These are phyloP conservation scores for Schoenoplectus tabernaemontani DNA, from an alignment of 202 grass and related monocot genomes.

Conservation along the genomic window DNA sequence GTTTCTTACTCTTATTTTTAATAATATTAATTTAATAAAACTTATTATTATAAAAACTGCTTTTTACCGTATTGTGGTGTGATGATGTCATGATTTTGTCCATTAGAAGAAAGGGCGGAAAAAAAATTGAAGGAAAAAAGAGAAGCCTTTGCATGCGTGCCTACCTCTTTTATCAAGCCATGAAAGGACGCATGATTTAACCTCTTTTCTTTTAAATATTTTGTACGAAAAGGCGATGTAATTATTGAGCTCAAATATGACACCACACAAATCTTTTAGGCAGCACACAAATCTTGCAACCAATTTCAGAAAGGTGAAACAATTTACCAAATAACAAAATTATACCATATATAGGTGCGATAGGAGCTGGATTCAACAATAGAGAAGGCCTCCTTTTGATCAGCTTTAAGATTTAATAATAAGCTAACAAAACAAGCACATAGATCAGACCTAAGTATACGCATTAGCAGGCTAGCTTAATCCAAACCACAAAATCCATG, in stretches of 20 bases:
- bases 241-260: not conserved
- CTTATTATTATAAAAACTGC: too few relatives aligned
- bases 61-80: too few relatives aligned
- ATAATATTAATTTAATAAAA: too few relatives aligned
- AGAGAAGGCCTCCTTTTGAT: not conserved
- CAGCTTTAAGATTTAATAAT: slow-evolving; percentile 13
- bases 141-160: slow-evolving; percentile 6
- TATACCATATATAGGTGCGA: not conserved
- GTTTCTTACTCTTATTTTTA: too few relatives aligned
- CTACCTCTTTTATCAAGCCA: slow-evolving; percentile 6
- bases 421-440: slow-evolving; percentile 16
- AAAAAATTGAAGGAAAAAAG: too few relatives aligned
- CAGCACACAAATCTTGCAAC: not conserved
- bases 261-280: not conserved
- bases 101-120: too few relatives aligned
- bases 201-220: not conserved
- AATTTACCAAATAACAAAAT: not conserved
- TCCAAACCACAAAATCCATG: not conserved
- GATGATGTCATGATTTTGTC: too few relatives aligned
- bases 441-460: slow-evolving; percentile 11
- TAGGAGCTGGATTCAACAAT: not conserved
- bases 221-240: slow-evolving; percentile 5
- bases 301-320: not conserved
- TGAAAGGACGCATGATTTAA: not conserved
- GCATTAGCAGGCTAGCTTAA: not conserved